Percentiles rank a stretch among this genome's conserved stretches.
phyloP scores from a whole-genome alignment of 331 rosid genomes.

The Malus hybrid region DNA sequence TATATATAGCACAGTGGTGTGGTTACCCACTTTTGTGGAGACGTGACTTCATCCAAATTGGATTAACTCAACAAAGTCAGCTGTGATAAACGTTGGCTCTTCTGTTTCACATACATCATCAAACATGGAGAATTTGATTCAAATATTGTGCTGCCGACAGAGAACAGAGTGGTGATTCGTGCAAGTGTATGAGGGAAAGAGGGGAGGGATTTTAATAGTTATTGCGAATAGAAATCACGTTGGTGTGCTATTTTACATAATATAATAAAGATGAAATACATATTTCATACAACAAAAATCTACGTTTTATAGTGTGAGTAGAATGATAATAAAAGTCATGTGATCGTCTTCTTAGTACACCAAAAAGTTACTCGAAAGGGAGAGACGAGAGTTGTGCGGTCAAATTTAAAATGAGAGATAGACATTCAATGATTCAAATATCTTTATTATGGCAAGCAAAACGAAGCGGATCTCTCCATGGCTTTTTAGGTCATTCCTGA shows the following conservation, averaged over 20 bases:
- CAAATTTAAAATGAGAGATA: background rate
- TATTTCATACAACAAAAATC: no score
- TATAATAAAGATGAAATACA: no score
- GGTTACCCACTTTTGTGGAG: background rate
- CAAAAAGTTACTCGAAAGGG: background rate
- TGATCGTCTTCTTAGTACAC: no score
- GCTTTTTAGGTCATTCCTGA: background rate
- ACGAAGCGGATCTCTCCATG: background rate
- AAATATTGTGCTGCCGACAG: background rate
- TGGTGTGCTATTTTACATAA: no score
- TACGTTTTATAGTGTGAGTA: no score
- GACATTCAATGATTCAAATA: background rate
- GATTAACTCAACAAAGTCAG: background rate
- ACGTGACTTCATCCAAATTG: background rate
- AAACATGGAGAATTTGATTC: background rate
- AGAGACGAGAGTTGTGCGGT: background rate
- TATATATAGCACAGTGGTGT: background rate
- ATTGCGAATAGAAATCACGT: no score
- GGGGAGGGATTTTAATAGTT: no score
- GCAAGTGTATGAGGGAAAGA: background rate
- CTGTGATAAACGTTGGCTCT: background rate
- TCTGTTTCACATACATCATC: background rate
- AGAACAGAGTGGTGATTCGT: background rate
- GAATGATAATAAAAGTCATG: no score
- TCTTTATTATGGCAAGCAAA: background rate